Conservation (phyloP, 768 basidiomycete genomes). For the Trametes cingulata region DNA sequence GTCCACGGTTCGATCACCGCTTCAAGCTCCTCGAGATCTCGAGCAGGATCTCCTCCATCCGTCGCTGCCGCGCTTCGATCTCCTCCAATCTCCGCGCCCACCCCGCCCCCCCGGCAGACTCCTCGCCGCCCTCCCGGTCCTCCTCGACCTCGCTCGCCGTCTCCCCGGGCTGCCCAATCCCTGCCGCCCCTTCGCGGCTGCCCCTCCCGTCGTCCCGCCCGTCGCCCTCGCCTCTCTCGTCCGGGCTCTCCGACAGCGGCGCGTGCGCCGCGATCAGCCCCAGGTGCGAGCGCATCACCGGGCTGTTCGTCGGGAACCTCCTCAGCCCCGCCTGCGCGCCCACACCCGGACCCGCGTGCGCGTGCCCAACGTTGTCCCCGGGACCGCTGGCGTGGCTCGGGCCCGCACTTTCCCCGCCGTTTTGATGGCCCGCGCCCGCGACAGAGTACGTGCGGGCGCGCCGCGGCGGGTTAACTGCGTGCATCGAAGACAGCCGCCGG, state of each 20-base stretch:
- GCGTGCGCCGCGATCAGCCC: constrained; percentile 14
- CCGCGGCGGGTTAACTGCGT: constrained; percentile 16
- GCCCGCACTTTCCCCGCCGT: constrained; percentile 21
- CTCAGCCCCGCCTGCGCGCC: constrained; percentile 5
- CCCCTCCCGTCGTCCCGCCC: neutral
- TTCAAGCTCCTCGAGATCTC: constrained; percentile 27
- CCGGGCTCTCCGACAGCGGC: constrained; percentile 32
- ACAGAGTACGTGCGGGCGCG: constrained; percentile 18
- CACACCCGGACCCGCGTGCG: too few relatives aligned
- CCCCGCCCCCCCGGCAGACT: constrained; percentile 25
- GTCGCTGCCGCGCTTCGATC: constrained; percentile 47
- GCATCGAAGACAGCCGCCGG: constrained; percentile 40
- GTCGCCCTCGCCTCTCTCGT: constrained; percentile 17
- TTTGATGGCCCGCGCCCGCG: neutral
- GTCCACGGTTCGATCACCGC: neutral
- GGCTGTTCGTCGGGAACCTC: constrained; percentile 24
- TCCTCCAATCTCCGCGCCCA: constrained; percentile 39
- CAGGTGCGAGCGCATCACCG: constrained; percentile 11
- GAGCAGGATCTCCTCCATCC: constrained; percentile 50
- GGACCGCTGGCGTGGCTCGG: constrained; percentile 23
- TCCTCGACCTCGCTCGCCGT: constrained; percentile 34
- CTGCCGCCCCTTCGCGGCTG: neutral
- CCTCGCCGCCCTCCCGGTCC: constrained; percentile 9
- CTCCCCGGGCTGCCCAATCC: neutral
- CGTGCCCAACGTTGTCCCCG: neutral